Evolutionary conservation across 108 stramenopile species (phyloP), one percentile per base, ranked within the genome.

Genomic region (Cyclotella atomus): DNA sequence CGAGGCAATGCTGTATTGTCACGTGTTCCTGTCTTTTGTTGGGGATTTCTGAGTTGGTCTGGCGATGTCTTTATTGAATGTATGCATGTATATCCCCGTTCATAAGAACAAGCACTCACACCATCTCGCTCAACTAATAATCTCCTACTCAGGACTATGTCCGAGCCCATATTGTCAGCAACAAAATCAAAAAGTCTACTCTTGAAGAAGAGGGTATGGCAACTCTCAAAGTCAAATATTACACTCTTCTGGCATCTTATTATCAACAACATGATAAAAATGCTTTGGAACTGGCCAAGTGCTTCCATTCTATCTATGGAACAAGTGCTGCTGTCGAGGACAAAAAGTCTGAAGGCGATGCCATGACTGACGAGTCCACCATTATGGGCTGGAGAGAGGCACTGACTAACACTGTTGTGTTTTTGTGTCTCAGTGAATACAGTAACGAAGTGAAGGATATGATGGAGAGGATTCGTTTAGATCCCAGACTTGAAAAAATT

Each of bases 241-340:
- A 91, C 75, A 87, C 84, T 8, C 87, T 98, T 38, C 71, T 98
- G 85, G 82, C 93, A 30, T 65, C 64, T n/a, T 79, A 95, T 59
- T 97, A 95, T 65, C 91, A 98, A 80, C 78, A 83, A 27, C 95
- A 96, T 68, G 92, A 95, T 53, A 93, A 91, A 82, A 87, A 98
- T 70, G 90, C 97, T 5, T 94, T 97, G 55, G 94, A 94, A 59
- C 77, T 99, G 53, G 90, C 90, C 28, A 91, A 95, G 72, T 91
- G 90, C 76, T 98, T 94, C 83, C 91, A 94, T 71, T 80, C 94
- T 20, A 97, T 98, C 70, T 97, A 93, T 78, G 73, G 76, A 20
- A 97, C 91, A 1, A 68, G 83, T 30, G 45, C 27, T 19, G 47
- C 64, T 35, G 68, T 89, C 8, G 65, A 77, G 55, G 72, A 75